A percentile compares a stretch with the other conserved stretches of the same genome.
Conservation (phyloP, 179 eudicot species). For the Patellifolia procumbens region DNA sequence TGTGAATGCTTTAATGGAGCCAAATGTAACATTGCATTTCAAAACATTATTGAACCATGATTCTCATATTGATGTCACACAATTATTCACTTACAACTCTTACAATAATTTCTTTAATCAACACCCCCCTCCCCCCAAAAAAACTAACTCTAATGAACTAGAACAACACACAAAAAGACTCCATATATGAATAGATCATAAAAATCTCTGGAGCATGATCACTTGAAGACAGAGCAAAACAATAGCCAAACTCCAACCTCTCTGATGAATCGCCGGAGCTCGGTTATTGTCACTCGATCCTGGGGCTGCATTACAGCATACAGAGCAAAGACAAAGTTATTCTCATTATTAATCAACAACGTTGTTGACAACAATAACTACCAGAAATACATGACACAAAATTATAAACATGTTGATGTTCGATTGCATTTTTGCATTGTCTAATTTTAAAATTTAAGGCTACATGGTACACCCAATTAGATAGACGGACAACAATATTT, state of each 20-base stretch:
- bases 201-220: slow-evolving; percentile 32
- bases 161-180: not conserved
- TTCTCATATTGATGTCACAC: not conserved
- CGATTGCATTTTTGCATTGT: no score
- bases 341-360: not conserved
- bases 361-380: not conserved
- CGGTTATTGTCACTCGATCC: slow-evolving; percentile 27
- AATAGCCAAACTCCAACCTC: slow-evolving; percentile 39
- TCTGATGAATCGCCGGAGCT: slow-evolving; percentile 28
- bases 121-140: not conserved
- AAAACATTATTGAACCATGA: slow-evolving; percentile 3
- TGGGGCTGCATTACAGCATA: slow-evolving; percentile 9
- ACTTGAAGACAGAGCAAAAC: slow-evolving; percentile 34
- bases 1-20: no score
- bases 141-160: not conserved
- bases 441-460: no score
- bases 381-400: not conserved
- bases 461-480: no score
- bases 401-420: no score
- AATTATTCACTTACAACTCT: slow-evolving; percentile 6
- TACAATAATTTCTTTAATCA: not conserved
- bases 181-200: slow-evolving; percentile 12
- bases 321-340: not conserved
- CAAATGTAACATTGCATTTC: no score
- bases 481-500: no score